Percentiles rank a stretch among this genome's conserved stretches.
Conservation (phyloP, 1,139 yeast genomes). For the Magnusiomyces magnusii region DNA sequence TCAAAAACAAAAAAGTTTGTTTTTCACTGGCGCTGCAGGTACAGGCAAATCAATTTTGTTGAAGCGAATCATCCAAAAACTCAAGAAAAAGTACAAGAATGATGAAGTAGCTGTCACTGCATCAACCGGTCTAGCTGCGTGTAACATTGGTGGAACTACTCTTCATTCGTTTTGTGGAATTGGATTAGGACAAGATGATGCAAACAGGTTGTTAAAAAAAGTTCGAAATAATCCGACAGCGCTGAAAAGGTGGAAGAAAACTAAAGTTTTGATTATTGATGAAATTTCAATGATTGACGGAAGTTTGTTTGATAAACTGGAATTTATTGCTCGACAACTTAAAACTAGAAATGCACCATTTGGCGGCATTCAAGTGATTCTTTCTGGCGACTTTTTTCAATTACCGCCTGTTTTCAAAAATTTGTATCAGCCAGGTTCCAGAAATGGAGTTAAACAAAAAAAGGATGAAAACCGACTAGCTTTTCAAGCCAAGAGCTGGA, state of each 20-base stretch:
- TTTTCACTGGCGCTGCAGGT: conserved; percentile 95
- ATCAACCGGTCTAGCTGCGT: conserved; percentile 88
- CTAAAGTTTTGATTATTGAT: conserved; percentile 67
- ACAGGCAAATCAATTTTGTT: conserved; percentile 86
- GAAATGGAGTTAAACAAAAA: no score
- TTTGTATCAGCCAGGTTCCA: no score
- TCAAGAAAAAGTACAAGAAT: conserved; percentile 39
- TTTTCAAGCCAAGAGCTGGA: conserved; percentile 76
- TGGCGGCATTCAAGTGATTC: conserved; percentile 81
- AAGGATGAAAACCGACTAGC: conserved; percentile 43
- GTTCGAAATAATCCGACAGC: conserved; percentile 44
- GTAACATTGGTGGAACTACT: conserved; percentile 83
- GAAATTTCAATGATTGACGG: conserved; percentile 91
- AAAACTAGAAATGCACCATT: conserved; percentile 48
- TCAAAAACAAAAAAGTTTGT: conserved; percentile 43
- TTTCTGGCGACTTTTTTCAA: conserved; percentile 89
- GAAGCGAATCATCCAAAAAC: conserved; percentile 55
- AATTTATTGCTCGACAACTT: conserved; percentile 52
- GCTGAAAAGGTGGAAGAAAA: conserved; percentile 50
- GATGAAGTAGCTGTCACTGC: conserved; percentile 71
- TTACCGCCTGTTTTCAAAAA: conserved; percentile 66
- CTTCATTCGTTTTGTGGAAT: conserved; percentile 82
- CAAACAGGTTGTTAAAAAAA: conserved; percentile 42
- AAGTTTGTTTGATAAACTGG: conserved; percentile 59
- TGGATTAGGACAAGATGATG: conserved; percentile 57